These are phyloP conservation scores for Filobasidium floriforme DNA, from an alignment of 768 basidiomycete species.

Conservation along the genomic window DNA sequence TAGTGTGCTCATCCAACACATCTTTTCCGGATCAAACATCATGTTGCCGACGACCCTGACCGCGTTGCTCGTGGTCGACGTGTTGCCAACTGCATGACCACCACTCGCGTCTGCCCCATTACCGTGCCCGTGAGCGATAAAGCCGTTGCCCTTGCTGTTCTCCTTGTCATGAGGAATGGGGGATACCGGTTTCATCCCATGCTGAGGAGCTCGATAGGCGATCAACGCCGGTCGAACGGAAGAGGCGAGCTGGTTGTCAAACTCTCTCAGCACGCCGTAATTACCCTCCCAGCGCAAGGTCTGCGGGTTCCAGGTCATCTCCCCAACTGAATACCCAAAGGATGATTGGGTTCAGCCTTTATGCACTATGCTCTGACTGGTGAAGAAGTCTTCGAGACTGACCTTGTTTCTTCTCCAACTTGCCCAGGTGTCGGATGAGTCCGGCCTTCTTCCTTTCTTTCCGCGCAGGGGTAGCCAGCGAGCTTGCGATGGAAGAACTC, in stretches of 20 bases:
- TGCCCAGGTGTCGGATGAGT: constrained; percentile 40
- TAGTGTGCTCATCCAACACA: constrained; percentile 84
- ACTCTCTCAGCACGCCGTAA: constrained; percentile 80
- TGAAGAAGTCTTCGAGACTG: constrained; percentile 16
- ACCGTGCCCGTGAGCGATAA: not conserved
- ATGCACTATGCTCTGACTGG: not conserved
- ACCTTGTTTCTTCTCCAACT: constrained; percentile 41
- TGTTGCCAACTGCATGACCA: not conserved
- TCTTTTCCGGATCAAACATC: constrained; percentile 87
- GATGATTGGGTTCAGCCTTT: not conserved
- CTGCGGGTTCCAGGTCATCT: constrained; percentile 94
- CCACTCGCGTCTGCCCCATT: constrained; percentile 8
- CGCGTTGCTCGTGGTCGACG: constrained; percentile 11
- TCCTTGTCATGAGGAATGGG: constrained; percentile 43
- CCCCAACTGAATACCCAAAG: constrained; percentile 64
- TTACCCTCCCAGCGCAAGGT: constrained; percentile 95
- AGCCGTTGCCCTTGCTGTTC: not conserved
- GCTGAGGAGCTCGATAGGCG: constrained; percentile 62
- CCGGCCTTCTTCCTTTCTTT: constrained; percentile 11
- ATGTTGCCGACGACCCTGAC: constrained; percentile 79
- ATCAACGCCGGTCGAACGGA: constrained; percentile 83
- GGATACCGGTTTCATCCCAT: constrained; percentile 51
- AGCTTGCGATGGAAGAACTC: not conserved
- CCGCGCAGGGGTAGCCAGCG: not conserved
- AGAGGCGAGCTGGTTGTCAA: constrained; percentile 72